phyloP scores from a whole-genome alignment of 352 stramenopile genomes.

The Phytophthora ramorum region DNA sequence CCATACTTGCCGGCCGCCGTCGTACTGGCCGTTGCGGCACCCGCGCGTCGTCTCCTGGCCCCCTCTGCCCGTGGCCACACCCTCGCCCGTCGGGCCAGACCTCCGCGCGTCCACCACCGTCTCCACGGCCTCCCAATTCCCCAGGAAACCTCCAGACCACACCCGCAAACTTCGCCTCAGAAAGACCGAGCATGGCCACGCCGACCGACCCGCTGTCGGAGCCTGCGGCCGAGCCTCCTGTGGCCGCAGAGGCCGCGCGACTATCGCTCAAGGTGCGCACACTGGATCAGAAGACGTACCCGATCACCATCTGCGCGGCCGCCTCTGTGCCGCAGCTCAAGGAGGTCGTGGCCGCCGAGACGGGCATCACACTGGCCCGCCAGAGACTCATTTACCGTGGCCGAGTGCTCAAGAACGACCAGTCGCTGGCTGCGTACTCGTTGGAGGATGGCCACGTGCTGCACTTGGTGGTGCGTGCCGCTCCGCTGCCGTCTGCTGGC shows the following conservation, averaged over 20 bases:
- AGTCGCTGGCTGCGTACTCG: slow-evolving; percentile 72
- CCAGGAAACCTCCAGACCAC: slow-evolving; percentile 4
- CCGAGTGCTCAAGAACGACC: slow-evolving; percentile 89
- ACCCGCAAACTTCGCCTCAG: not conserved
- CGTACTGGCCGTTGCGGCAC: not conserved
- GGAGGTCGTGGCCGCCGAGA: slow-evolving; percentile 67
- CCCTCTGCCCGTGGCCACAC: not conserved
- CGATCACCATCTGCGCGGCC: slow-evolving; percentile 63
- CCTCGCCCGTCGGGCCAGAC: not conserved
- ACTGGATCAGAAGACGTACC: slow-evolving; percentile 85
- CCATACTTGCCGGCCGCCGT: not conserved
- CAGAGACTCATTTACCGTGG: slow-evolving; percentile 89
- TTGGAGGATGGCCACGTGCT: slow-evolving; percentile 86
- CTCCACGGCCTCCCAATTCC: not conserved
- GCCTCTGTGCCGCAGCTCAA: slow-evolving; percentile 85
- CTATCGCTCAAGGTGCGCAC: slow-evolving; percentile 84
- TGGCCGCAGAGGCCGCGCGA: slow-evolving; percentile 28
- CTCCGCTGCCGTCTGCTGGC: slow-evolving; percentile 37
- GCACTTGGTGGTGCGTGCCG: slow-evolving; percentile 76
- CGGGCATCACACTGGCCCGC: slow-evolving; percentile 71
- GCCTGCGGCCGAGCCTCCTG: slow-evolving; percentile 24
- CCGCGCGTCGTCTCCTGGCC: slow-evolving; percentile 6
- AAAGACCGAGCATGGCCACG: slow-evolving; percentile 15
- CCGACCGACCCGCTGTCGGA: slow-evolving; percentile 9
- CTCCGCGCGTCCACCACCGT: not conserved